phyloP scores from a whole-genome alignment of 2,329 filamentous ascomycete species.

The Sarocladium kiliense region DNA sequence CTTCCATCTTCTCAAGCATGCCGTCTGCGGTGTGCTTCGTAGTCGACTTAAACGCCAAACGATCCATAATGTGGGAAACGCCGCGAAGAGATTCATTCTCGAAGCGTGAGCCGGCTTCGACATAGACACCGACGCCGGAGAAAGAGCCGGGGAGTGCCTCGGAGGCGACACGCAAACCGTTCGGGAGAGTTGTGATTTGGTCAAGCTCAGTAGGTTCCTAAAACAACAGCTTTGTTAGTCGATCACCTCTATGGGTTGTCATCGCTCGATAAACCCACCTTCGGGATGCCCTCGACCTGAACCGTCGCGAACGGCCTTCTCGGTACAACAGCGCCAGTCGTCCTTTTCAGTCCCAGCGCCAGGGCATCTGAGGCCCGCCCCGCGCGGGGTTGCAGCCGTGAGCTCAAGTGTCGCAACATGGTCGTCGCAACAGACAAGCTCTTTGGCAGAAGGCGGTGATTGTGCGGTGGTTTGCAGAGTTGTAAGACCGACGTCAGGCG shows the following conservation, averaged over 20 bases:
- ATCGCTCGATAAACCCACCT: too few relatives aligned
- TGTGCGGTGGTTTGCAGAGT: not conserved
- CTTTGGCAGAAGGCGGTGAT: not conserved
- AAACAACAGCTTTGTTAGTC: too few relatives aligned
- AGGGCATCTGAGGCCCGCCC: constrained; percentile 18
- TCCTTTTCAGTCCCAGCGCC: constrained; percentile 16
- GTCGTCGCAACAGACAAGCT: constrained; percentile 7
- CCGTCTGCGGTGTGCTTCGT: constrained; percentile 66
- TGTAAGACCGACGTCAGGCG: constrained; percentile 3
- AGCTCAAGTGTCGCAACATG: constrained; percentile 32
- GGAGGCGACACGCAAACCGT: constrained; percentile 90
- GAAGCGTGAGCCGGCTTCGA: constrained; percentile 92
- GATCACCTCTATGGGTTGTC: too few relatives aligned
- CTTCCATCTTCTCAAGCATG: constrained; percentile 84
- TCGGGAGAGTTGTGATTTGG: constrained; percentile 79
- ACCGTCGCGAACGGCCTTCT: constrained; percentile 27
- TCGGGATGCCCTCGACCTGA: constrained; percentile 29
- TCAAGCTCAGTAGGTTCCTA: constrained; percentile 80
- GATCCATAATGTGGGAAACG: constrained; percentile 93
- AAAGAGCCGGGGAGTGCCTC: constrained; percentile 94
- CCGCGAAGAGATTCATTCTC: constrained; percentile 81
- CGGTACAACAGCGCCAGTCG: constrained; percentile 13
- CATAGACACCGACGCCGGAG: constrained; percentile 89
- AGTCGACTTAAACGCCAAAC: constrained; percentile 91
- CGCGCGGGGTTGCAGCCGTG: constrained; percentile 24